Evolutionary conservation across 2,329 filamentous ascomycete genomes (phyloP), one percentile per base, ranked within the genome.

Genomic region (Calonectria henricotiae): DNA sequence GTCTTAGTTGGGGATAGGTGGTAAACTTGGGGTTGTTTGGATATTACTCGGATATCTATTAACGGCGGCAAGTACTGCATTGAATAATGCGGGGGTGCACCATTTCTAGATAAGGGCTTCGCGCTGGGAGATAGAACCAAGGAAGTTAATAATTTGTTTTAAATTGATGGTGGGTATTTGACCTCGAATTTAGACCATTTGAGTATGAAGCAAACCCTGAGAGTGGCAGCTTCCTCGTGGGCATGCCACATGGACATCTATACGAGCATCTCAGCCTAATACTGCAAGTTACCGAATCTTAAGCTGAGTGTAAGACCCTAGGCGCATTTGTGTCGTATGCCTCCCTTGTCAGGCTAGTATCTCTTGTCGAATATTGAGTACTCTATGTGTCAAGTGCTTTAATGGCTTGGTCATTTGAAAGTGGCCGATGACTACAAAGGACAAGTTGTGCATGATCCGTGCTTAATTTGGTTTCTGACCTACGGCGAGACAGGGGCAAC

Each of bases 401-500:
- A 35, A 30, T 51, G 47, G n/a, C 11, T 7, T 25, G 20, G 8
- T 39, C 1, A 25, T 15, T 23, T 8, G 12, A 20, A 1, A 58
- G 51, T 39, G 32, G 37, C 32, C 17, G 12, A 25, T 27, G 11
- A n/a, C 20, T 39, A 20, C 35, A 13, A 12, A 5, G 7, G 15
- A 7, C 20, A 37, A 5, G 13, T 39, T 20, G n/a, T 20, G 11
- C 35, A 17, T 39, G 32, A 58, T 58, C 51, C 32, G 32, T 58
- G 51, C 51, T 37, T n/a, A 15, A 12, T 23, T 23, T 23, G 27
- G 39, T 58, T 23, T 13, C 51, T 39, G 13, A 32, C 51, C 23
- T 15, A 13, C 30, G 37, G 11, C 51, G 5, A 58, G 35, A 58
- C 51, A 58, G 51, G 35, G 51, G 51, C 8, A 23, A 58, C n/a